Evolutionary conservation across 176 grass and related monocot species (phyloP).

Genomic region (Rhynchospora tenuis): DNA sequence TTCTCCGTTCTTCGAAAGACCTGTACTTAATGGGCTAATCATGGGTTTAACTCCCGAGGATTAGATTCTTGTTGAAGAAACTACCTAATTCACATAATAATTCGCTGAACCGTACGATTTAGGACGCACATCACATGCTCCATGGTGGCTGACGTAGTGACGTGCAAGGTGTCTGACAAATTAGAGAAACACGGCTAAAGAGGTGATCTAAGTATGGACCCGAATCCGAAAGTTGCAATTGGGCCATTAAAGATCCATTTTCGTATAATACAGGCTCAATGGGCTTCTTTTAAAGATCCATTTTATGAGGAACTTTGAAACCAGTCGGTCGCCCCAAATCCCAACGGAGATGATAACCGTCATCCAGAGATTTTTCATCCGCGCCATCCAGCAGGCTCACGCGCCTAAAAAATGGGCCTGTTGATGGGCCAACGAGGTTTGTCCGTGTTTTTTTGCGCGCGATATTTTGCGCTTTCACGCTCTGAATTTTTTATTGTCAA

Average conservation of each 20-base stretch:
- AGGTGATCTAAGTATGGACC: neutral
- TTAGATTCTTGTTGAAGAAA: constrained; percentile 8
- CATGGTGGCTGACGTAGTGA: neutral
- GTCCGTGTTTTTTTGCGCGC: too few relatives aligned
- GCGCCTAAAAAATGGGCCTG: too few relatives aligned
- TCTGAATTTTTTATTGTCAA: too few relatives aligned
- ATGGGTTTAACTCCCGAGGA: constrained; percentile 15
- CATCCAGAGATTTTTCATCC: too few relatives aligned
- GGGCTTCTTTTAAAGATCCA: neutral
- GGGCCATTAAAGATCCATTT: neutral
- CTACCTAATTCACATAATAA: constrained; percentile 21
- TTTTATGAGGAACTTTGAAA: neutral
- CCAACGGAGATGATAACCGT: too few relatives aligned
- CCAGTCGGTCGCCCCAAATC: neutral
- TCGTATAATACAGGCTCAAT: neutral
- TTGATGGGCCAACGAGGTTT: too few relatives aligned
- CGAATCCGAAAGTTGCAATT: neutral
- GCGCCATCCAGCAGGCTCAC: too few relatives aligned
- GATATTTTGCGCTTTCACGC: too few relatives aligned
- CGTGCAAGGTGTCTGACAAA: neutral
- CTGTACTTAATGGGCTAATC: constrained; percentile 28
- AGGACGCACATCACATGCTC: constrained; percentile 22
- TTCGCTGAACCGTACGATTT: constrained; percentile 17
- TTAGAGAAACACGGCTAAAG: neutral
- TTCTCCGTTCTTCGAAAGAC: neutral